Evolutionary conservation across 23 red algal genomes (phyloP), one percentile per base, ranked within the genome.

Genomic region (Pyropia haitanensis): DNA sequence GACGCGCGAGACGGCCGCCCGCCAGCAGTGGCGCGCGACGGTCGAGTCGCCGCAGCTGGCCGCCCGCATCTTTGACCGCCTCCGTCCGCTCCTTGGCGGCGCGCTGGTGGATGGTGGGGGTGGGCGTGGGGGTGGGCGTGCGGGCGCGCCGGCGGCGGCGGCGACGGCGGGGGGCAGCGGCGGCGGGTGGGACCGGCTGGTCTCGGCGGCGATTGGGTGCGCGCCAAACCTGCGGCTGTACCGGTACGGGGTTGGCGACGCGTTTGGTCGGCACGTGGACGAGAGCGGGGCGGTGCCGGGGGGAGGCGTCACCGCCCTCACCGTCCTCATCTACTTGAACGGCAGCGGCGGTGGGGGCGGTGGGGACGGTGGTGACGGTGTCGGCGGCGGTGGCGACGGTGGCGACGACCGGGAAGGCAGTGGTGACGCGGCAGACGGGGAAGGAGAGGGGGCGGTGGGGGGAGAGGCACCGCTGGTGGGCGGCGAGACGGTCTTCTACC

Each of bases 401-500:
- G 39, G 39, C 7, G 8, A n/a, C n/a, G n/a, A 55, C 17, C 16
- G n/a, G n/a, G n/a, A n/a, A n/a, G n/a, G n/a, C n/a, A n/a, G n/a
- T n/a, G n/a, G 5, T 4, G 24, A 1, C 2, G 57, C 8, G 57
- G 57, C 24, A 25, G 3, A 46, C 39, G 39, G 39, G 2, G 39
- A 12, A 10, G 39, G 8, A 13, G 5, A 9, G 39, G 39, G 39
- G 10, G 10, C 4, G 7, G 39, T 4, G 39, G 10, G 4, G 2
- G 39, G 30, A 5, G 30, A 32, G 5, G 39, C 13, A 9, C 39
- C 39, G 39, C 39, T 46, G 39, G 39, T 10, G 39, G 67, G 67
- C n/a, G 67, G 67, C 20, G 67, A 71, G 67, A 71, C 67, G 5
- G 67, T 71, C 27, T 71, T 71, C 20, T 71, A 71, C 46, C 17